Base-by-base conservation (phyloP, 768 basidiomycete species). In the Aureoboletus auriporus region DNA sequence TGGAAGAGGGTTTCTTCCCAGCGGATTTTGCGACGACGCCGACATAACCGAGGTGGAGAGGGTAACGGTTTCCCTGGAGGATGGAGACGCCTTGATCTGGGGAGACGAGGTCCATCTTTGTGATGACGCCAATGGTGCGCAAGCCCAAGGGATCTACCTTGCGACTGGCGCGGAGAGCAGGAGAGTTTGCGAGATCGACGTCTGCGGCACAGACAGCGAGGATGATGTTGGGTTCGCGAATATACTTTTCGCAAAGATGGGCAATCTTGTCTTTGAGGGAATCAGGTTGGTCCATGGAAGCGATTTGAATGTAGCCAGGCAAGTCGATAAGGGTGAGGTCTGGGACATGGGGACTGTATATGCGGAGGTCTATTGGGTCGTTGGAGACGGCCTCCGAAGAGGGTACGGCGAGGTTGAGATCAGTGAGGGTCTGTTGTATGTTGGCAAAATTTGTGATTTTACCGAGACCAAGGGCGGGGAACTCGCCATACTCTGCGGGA, bases 181-280 rank as follows among this genome's bases (percentile, higher is more conserved):
- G 94, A 0, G 93, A 96, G 67, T 99, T 99, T 51, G 96, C 96
- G 11, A 99, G 78, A 71, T 99, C 96, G 47, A 99, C 96, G 65
- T 99, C 94, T 8, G 96, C 96, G 8, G 96, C 90, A 64, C 96
- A 99, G 14, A 99, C 91, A 5, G 96, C 95, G n/a, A 99, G 80
- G 58, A 98, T 88, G 67, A 99, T 93, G 67, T 99, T 99, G n/a
- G 96, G 95, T 64, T 97, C 93, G n/a, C 90, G 83, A 59, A 99
- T 99, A 67, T 99, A 99, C 64, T 85, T 90, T 48, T 97, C 96
- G 69, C 96, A 98, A 1, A 99, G 74, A 8, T 64, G 59, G 0
- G 88, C 74, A 52, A 99, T 95, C 68, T 97, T 95, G 61, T 95
- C 92, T 65, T 92, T 96, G 52, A 99, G 78, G 16, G 78, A 75